These are phyloP conservation scores for Stachybotrys echinatus DNA, from an alignment of 2,329 filamentous ascomycete genomes.

Conservation along the genomic window DNA sequence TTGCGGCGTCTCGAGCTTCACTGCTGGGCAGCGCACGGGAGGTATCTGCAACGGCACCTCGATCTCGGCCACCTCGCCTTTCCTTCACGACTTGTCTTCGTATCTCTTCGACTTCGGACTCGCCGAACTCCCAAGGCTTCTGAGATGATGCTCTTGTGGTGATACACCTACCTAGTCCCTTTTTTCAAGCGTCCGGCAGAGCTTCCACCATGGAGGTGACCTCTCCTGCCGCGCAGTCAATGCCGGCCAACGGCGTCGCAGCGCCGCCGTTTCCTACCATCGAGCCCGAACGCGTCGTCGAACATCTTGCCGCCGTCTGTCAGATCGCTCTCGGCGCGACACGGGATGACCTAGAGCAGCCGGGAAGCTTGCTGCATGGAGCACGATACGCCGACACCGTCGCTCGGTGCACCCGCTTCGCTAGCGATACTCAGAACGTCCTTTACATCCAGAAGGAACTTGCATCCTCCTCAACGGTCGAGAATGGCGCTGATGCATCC, in stretches of 20 bases:
- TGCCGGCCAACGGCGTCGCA: constrained; percentile 41
- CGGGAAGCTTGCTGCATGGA: constrained; percentile 78
- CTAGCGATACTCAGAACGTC: constrained; percentile 78
- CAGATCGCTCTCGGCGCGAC: constrained; percentile 70
- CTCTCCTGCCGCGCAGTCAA: constrained; percentile 36
- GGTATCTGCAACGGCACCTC: not conserved
- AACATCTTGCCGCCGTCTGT: constrained; percentile 67
- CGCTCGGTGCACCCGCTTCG: constrained; percentile 83
- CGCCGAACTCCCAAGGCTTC: too few species aligned
- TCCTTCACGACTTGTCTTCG: not conserved
- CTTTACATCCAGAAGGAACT: constrained; percentile 89
- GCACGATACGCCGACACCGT: constrained; percentile 71
- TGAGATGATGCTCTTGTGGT: constrained; percentile 22
- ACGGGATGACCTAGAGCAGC: constrained; percentile 70
- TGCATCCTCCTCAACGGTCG: constrained; percentile 44
- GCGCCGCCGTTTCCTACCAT: constrained; percentile 47
- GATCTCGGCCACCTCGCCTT: not conserved
- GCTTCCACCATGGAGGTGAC: constrained; percentile 47
- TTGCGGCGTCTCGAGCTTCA: not conserved
- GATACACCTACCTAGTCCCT: constrained; percentile 11
- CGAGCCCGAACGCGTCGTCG: constrained; percentile 64
- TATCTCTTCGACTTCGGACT: too few species aligned
- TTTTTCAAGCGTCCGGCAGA: constrained; percentile 7
- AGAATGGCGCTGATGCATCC: constrained; percentile 41
- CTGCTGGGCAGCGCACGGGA: not conserved